Evolutionary conservation across 768 basidiomycete genomes (phyloP).

Genomic region (Crepidotus variabilis): DNA sequence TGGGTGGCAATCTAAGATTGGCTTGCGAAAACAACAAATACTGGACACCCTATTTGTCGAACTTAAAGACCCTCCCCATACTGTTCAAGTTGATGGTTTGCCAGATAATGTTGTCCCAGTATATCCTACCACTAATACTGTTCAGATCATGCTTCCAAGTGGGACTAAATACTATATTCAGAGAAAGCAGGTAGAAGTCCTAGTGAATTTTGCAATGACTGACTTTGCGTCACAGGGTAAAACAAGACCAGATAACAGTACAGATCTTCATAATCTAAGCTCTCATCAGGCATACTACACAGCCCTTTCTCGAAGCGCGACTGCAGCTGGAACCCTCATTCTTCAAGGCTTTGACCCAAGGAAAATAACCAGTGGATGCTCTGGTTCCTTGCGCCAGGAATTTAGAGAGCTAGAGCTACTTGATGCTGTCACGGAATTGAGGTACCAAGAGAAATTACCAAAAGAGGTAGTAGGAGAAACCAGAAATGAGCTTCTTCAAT

Average conservation of each 20-base stretch:
- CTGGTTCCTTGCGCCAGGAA: not conserved
- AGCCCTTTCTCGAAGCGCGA: constrained; percentile 23
- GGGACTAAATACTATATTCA: constrained; percentile 6
- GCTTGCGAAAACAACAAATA: constrained; percentile 10
- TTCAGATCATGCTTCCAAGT: not conserved
- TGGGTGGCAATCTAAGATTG: constrained; percentile 20
- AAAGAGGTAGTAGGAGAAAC: not conserved
- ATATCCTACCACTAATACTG: not conserved
- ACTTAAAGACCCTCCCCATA: constrained; percentile 18
- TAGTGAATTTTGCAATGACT: constrained; percentile 30
- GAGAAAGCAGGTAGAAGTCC: constrained; percentile 20
- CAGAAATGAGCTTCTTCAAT: not conserved
- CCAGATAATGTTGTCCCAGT: constrained; percentile 28
- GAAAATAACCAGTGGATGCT: not conserved
- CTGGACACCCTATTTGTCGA: constrained; percentile 27
- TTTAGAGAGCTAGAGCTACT: not conserved
- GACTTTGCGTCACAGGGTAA: constrained; percentile 32
- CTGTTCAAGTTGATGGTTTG: constrained; percentile 18
- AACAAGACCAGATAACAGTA: constrained; percentile 23
- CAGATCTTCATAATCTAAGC: constrained; percentile 19
- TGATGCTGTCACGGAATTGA: not conserved
- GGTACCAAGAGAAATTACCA: not conserved
- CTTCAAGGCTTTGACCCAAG: constrained; percentile 10
- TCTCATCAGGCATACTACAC: constrained; percentile 25
- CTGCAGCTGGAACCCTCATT: constrained; percentile 28